A percentile compares a stretch with the other conserved stretches of the same genome.
These are phyloP conservation scores for Endocalyx cinctus DNA, from an alignment of 2,329 filamentous ascomycete genomes.

Conservation along the genomic window DNA sequence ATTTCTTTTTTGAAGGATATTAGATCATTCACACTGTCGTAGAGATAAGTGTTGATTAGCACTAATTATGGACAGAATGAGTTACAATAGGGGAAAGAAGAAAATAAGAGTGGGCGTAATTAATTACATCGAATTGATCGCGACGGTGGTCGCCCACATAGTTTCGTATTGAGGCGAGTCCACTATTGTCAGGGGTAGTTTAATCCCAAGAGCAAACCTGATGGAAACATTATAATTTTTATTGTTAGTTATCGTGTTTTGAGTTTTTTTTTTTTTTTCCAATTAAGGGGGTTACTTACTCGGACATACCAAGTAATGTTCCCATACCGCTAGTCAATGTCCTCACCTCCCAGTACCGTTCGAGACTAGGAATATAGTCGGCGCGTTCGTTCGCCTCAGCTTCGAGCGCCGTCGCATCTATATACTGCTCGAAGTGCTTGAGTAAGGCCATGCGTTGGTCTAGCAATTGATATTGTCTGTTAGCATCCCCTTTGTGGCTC, in stretches of 20 bases:
- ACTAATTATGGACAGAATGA: too few species aligned
- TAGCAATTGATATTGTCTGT: slow-evolving; percentile 2
- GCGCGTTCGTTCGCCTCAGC: slow-evolving; percentile 16
- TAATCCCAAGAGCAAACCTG: slow-evolving; percentile 17
- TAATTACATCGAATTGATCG: slow-evolving; percentile 24
- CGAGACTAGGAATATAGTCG: slow-evolving; percentile 14
- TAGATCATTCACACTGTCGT: slow-evolving; percentile 20
- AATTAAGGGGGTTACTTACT: too few species aligned
- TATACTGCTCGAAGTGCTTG: slow-evolving; percentile 18
- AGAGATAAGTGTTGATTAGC: too few species aligned
- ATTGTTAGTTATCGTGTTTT: too few species aligned
- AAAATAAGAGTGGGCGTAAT: too few species aligned
- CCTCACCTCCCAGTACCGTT: slow-evolving; percentile 23
- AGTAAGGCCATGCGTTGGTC: slow-evolving; percentile 17
- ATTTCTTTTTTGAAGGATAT: slow-evolving; percentile 24
- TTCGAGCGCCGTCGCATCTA: slow-evolving; percentile 21
- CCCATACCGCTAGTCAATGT: slow-evolving; percentile 24
- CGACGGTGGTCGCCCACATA: slow-evolving; percentile 17
- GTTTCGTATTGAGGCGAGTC: slow-evolving; percentile 18
- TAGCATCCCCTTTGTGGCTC: too few species aligned
- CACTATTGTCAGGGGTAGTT: slow-evolving; percentile 14
- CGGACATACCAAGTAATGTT: slow-evolving; percentile 18
- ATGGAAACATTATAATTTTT: slow-evolving; percentile 1
- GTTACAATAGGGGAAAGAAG: too few species aligned
- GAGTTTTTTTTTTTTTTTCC: too few species aligned